Evolutionary conservation across 805 yeast species (phyloP).

Genomic region (Kuraishia borneana): DNA sequence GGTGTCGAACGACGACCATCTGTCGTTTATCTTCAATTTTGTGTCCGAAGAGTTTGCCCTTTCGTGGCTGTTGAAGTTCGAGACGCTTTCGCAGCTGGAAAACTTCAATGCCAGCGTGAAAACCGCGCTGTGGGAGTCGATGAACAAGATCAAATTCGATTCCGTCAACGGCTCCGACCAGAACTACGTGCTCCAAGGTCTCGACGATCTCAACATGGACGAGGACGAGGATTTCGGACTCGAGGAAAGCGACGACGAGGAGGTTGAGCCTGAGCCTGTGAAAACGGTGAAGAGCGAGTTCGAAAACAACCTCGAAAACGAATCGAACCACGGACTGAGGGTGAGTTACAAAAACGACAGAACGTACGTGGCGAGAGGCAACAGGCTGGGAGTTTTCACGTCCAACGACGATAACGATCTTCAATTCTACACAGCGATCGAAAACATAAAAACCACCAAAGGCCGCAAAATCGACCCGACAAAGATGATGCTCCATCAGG

Average conservation of each 20-base stretch:
- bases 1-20: conserved; percentile 43
- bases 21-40: conserved; percentile 59
- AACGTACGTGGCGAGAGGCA: conserved; percentile 70
- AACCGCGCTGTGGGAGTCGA: conserved; percentile 48
- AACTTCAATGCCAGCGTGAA: conserved; percentile 43
- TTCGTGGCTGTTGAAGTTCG: conserved; percentile 58
- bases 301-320: conserved; percentile 25
- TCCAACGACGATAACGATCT: conserved; percentile 40
- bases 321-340: conserved; percentile 51
- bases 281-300: conserved; percentile 7
- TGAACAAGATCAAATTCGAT: conserved; percentile 39
- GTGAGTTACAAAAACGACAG: conserved; percentile 64
- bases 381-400: conserved; percentile 72
- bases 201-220: conserved; percentile 28
- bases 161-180: conserved; percentile 30
- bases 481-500: conserved; percentile 66
- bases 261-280: conserved; percentile 21
- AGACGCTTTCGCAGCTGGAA: conserved; percentile 23
- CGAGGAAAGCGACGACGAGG: conserved; percentile 21
- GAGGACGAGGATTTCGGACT: conserved; percentile 19
- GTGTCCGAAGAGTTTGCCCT: conserved; percentile 26
- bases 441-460: conserved; percentile 36
- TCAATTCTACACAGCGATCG: conserved; percentile 59
- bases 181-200: conserved; percentile 46
- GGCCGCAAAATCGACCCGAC: conserved; percentile 43